phyloP scores from a whole-genome alignment of 2,329 filamentous ascomycete genomes.

The Sclerotinia nivalis region DNA sequence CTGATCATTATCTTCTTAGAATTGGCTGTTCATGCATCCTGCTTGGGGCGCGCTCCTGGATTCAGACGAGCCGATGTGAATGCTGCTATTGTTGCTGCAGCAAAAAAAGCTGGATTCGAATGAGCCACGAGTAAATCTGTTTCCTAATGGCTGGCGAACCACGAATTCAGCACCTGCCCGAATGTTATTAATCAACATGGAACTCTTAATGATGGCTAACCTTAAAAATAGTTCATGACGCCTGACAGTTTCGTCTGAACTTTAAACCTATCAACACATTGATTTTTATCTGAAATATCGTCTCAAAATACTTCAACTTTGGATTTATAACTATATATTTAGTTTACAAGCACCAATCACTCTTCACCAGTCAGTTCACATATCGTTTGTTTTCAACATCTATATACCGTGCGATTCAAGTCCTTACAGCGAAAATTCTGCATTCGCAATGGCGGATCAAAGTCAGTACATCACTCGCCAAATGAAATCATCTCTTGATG shows the following conservation, averaged over 20 bases:
- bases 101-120: constrained; percentile 12
- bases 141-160: too few relatives aligned
- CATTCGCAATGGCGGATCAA: not conserved
- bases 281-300: not conserved
- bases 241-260: not conserved
- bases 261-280: not conserved
- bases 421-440: not conserved
- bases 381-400: not conserved
- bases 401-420: not conserved
- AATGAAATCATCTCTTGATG: not conserved
- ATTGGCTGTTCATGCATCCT: constrained; percentile 36
- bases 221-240: not conserved
- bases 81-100: constrained; percentile 33
- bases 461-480: not conserved
- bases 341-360: not conserved
- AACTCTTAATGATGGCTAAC: not conserved
- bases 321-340: not conserved
- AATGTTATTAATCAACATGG: not conserved
- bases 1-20: constrained; percentile 30
- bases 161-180: not conserved
- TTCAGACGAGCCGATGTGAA: constrained; percentile 41
- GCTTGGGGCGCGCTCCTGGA: constrained; percentile 40
- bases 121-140: not conserved
- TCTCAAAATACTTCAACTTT: not conserved
- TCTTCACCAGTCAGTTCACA: not conserved